A percentile compares a stretch with the other conserved stretches of the same genome.
These are phyloP conservation scores for Xylaria scruposa DNA, from an alignment of 495 filamentous ascomycete species.

Conservation along the genomic window DNA sequence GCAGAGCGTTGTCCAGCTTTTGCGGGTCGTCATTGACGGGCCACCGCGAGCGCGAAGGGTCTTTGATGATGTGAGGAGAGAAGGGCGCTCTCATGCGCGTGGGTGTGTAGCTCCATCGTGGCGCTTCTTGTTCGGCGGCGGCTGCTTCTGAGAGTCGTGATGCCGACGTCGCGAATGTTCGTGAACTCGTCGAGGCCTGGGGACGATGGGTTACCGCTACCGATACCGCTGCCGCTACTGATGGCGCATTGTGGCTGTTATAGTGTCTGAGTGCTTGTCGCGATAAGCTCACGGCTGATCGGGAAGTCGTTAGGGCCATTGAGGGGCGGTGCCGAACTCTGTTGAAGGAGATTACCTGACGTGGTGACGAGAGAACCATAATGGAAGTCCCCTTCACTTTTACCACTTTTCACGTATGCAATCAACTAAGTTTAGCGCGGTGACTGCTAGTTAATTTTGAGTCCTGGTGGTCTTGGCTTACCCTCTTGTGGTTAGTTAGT, in stretches of 20 bases:
- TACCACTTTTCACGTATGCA: too few species aligned
- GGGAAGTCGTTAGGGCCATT: conserved; percentile 39
- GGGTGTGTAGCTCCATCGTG: conserved; percentile 86
- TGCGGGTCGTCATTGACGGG: conserved; percentile 75
- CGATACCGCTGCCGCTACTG: not conserved
- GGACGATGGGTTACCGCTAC: conserved; percentile 14
- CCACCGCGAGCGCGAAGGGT: conserved; percentile 58
- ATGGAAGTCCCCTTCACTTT: not conserved
- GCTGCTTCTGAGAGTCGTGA: conserved; percentile 27
- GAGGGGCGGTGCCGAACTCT: conserved; percentile 4
- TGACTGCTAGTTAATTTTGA: too few species aligned
- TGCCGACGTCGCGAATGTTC: conserved; percentile 33
- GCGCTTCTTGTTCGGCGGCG: conserved; percentile 40
- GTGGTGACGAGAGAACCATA: not conserved
- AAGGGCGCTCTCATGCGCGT: conserved; percentile 77
- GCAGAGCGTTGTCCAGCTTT: conserved; percentile 76
- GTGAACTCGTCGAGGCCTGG: conserved; percentile 18
- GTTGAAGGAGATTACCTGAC: not conserved
- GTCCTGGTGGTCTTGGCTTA: too few species aligned
- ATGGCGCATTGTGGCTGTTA: conserved; percentile 21
- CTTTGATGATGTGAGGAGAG: conserved; percentile 56
- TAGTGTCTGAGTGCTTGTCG: conserved; percentile 32
- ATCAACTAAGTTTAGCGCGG: too few species aligned
- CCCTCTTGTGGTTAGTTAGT: too few species aligned
- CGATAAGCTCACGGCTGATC: conserved; percentile 32